Conservation (phyloP, 441 rosid species). For the Manihot esculenta region DNA sequence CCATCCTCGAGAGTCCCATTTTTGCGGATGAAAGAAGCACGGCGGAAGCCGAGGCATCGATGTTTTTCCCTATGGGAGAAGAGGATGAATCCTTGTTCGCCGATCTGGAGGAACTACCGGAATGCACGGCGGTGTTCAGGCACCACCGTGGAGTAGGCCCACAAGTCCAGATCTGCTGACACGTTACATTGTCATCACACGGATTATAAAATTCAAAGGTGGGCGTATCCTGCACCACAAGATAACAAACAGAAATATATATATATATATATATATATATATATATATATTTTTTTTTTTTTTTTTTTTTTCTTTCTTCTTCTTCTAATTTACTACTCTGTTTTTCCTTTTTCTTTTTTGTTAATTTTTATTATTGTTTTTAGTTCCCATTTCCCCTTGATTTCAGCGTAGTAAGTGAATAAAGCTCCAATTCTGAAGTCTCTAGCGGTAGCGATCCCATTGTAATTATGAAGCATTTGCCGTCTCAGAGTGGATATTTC, state of each 20-base stretch:
- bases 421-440: slow-evolving; percentile 29
- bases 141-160: slow-evolving; percentile 58
- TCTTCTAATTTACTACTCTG: background rate
- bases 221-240: slow-evolving; percentile 31
- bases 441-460: slow-evolving; percentile 30
- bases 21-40: slow-evolving; percentile 41
- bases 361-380: slow-evolving; percentile 16
- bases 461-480: slow-evolving; percentile 31
- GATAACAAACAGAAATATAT: slow-evolving; percentile 17
- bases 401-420: slow-evolving; percentile 46
- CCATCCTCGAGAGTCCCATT: slow-evolving; percentile 64
- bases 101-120: slow-evolving; percentile 96
- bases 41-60: slow-evolving; percentile 29
- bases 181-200: slow-evolving; percentile 30
- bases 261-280: slow-evolving; percentile 10
- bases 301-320: slow-evolving; percentile 5
- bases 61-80: slow-evolving; percentile 75
- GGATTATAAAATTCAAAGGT: slow-evolving; percentile 31
- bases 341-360: background rate
- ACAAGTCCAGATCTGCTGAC: slow-evolving; percentile 82
- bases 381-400: slow-evolving; percentile 25
- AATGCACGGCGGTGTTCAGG: slow-evolving; percentile 78
- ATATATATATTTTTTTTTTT: slow-evolving; percentile 2
- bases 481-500: slow-evolving; percentile 24
- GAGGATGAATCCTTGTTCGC: slow-evolving; percentile 94